These are phyloP conservation scores for Rutidosis leptorrhynchoides DNA, from an alignment of 129 eudicot species.

Conservation along the genomic window DNA sequence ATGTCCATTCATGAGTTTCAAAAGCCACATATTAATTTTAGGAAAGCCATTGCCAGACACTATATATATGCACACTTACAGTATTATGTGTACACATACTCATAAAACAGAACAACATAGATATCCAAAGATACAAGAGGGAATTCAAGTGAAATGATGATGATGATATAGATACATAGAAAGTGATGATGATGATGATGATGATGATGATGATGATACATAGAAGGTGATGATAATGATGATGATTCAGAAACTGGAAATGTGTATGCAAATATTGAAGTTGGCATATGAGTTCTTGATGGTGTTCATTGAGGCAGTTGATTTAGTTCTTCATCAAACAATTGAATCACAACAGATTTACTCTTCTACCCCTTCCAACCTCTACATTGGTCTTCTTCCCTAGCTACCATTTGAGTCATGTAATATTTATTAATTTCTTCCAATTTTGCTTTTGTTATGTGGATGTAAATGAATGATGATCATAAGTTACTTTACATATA, in stretches of 20 bases:
- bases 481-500: conserved; percentile 5
- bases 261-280: conserved; percentile 44
- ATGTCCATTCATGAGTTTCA: conserved; percentile 32
- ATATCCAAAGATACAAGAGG: not conserved
- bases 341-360: conserved; percentile 8
- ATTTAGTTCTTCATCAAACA: conserved; percentile 24
- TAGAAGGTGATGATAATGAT: conserved; percentile 13
- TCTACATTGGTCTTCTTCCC: conserved; percentile 50
- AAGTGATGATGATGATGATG: too few relatives aligned
- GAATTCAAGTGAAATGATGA: conserved; percentile 14
- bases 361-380: conserved; percentile 23
- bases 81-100: not conserved
- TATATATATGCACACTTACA: conserved; percentile 22
- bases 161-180: not conserved
- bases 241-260: conserved; percentile 43
- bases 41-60: conserved; percentile 14
- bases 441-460: not conserved
- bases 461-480: not conserved
- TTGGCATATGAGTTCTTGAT: conserved; percentile 43
- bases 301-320: conserved; percentile 41
- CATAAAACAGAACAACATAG: not conserved
- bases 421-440: not conserved
- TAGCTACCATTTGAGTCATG: conserved; percentile 22
- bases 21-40: conserved; percentile 22
- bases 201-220: conserved; percentile 6